Evolutionary conservation across 2,329 filamentous ascomycete genomes (phyloP).

Genomic region (Alternaria metachromatica): DNA sequence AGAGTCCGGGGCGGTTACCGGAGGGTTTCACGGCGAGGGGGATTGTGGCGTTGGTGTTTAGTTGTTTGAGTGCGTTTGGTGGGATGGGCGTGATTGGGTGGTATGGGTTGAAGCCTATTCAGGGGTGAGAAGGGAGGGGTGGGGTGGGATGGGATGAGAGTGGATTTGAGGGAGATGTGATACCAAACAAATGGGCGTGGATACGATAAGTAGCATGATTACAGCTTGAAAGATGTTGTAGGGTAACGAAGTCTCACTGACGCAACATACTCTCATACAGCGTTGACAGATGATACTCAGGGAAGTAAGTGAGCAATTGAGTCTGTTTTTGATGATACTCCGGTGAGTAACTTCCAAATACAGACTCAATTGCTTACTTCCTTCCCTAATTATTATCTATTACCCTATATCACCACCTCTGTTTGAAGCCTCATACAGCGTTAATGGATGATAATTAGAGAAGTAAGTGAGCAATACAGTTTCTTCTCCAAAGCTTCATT

Average conservation of each 20-base stretch:
- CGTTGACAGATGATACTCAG: not conserved
- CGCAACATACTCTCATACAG: not conserved
- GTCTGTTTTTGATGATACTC: not conserved
- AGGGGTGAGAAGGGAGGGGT: not conserved
- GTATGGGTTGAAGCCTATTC: constrained; percentile 62
- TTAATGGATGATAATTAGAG: not conserved
- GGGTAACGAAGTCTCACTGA: not conserved
- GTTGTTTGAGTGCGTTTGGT: constrained; percentile 70
- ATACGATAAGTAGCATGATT: not conserved
- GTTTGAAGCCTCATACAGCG: not conserved
- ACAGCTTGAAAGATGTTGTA: not conserved
- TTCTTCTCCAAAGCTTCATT: not conserved
- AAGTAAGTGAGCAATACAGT: not conserved
- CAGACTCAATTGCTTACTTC: not conserved
- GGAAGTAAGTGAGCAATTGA: not conserved
- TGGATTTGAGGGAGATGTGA: not conserved
- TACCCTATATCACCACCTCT: not conserved
- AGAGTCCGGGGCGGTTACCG: constrained; percentile 63
- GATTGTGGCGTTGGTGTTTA: constrained; percentile 77
- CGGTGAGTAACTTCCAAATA: not conserved
- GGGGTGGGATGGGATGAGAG: not conserved
- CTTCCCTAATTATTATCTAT: not conserved
- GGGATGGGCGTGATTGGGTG: constrained; percentile 72
- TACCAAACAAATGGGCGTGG: not conserved
- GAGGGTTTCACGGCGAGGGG: constrained; percentile 74